Percentiles rank a stretch among this genome's conserved stretches.
These are phyloP conservation scores for Rhynchosporium agropyri DNA, from an alignment of 2,329 filamentous ascomycete species.

Conservation along the genomic window DNA sequence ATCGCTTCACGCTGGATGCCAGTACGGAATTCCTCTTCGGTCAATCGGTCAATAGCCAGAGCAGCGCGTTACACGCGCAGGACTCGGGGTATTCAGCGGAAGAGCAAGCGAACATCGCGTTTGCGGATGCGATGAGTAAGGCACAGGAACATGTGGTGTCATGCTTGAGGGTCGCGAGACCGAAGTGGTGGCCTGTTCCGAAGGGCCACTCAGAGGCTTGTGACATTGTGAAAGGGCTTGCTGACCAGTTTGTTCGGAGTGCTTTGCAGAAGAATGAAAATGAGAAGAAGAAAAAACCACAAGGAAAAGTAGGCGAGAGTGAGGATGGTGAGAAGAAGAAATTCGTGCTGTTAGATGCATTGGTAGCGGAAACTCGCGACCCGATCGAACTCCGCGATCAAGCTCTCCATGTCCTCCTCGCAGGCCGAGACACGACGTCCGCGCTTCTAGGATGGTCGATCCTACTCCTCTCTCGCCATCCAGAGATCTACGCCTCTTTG, in stretches of 20 bases:
- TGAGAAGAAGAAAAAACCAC: conserved; percentile 34
- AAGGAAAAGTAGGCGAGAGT: no score
- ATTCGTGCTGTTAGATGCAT: conserved; percentile 50
- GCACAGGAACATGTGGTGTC: conserved; percentile 43
- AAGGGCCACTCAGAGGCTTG: conserved; percentile 40
- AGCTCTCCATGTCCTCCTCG: conserved; percentile 42
- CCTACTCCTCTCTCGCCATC: conserved; percentile 47
- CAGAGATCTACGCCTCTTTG: conserved; percentile 47
- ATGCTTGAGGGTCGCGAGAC: conserved; percentile 37
- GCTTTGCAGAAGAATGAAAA: conserved; percentile 37
- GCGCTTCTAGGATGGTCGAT: conserved; percentile 43
- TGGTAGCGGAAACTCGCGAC: conserved; percentile 51
- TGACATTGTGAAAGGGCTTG: conserved; percentile 35
- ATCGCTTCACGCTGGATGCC: conserved; percentile 58
- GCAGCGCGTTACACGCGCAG: conserved; percentile 44
- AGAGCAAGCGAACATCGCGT: conserved; percentile 39
- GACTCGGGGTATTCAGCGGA: conserved; percentile 30
- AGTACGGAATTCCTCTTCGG: conserved; percentile 63
- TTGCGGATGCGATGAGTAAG: conserved; percentile 45
- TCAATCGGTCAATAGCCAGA: conserved; percentile 51
- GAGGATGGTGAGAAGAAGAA: conserved; percentile 32
- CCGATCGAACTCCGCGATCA: conserved; percentile 44
- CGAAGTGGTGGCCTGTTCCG: conserved; percentile 37
- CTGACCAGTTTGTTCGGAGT: conserved; percentile 36
- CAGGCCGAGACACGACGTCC: conserved; percentile 37